Conservation (phyloP, 108 stramenopile species). For the Pseudonitzschia multiseries region DNA sequence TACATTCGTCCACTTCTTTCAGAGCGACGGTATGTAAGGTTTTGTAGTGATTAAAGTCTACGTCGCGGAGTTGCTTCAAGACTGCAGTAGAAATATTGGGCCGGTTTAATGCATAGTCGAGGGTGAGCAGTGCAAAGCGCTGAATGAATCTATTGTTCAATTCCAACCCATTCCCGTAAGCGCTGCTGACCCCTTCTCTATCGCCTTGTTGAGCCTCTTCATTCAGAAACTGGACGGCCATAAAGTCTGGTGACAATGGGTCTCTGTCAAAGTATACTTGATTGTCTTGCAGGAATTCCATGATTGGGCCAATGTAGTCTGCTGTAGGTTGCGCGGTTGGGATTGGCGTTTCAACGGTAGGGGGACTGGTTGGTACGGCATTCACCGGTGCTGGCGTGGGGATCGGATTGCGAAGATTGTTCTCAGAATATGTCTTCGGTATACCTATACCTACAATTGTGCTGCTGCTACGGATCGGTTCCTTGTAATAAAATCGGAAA, state of each 20-base stretch:
- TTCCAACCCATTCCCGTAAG: constrained; percentile 4
- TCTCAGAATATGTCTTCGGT: no score
- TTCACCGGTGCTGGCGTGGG: neutral
- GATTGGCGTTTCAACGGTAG: neutral
- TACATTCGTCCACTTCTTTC: constrained; percentile 33
- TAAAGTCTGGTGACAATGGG: neutral
- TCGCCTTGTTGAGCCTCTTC: neutral
- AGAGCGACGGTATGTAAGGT: constrained; percentile 5
- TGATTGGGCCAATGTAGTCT: neutral
- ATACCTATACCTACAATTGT: neutral
- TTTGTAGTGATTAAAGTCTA: neutral
- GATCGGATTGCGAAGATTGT: neutral
- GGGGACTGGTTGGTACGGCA: neutral
- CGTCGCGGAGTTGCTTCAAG: neutral
- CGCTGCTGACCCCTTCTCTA: neutral
- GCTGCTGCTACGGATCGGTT: neutral
- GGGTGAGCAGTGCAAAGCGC: constrained; percentile 23
- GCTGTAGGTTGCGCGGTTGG: neutral
- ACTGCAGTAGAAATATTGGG: neutral
- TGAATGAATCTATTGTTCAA: neutral
- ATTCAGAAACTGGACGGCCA: constrained; percentile 13
- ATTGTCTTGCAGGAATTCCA: constrained; percentile 20
- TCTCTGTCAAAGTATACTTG: constrained; percentile 10
- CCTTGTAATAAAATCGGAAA: constrained; percentile 1
- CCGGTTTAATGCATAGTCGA: constrained; percentile 9